These are phyloP conservation scores for Aspergillus indologenus DNA, from an alignment of 495 filamentous ascomycete genomes.

Conservation along the genomic window DNA sequence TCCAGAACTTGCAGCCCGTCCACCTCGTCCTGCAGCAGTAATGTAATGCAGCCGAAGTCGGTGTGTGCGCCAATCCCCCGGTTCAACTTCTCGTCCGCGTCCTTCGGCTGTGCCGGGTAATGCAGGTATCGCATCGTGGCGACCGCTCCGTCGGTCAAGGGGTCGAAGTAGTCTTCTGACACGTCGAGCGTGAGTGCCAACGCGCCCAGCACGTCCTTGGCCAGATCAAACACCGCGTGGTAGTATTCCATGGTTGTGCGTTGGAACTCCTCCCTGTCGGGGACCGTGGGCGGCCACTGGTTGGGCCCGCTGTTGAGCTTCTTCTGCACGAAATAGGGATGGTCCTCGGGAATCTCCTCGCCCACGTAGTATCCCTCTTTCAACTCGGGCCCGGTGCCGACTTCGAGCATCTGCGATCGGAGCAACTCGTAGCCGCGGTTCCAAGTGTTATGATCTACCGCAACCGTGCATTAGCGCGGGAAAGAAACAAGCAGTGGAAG, in stretches of 20 bases:
- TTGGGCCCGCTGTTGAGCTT: constrained; percentile 46
- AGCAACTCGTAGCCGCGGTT: constrained; percentile 52
- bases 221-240: constrained; percentile 31
- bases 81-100: constrained; percentile 33
- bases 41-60: constrained; percentile 44
- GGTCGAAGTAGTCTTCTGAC: constrained; percentile 30
- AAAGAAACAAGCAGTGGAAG: constrained; percentile 7
- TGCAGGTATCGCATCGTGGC: constrained; percentile 43
- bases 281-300: constrained; percentile 45
- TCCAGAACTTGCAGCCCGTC: constrained; percentile 54
- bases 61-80: constrained; percentile 48
- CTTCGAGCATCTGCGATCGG: constrained; percentile 48
- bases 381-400: constrained; percentile 43
- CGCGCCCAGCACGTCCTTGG: constrained; percentile 30
- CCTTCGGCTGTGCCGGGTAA: constrained; percentile 47
- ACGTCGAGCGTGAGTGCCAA: constrained; percentile 35
- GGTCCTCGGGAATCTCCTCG: constrained; percentile 40
- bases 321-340: constrained; percentile 36
- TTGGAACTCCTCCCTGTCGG: constrained; percentile 41
- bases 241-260: constrained; percentile 49
- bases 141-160: constrained; percentile 32
- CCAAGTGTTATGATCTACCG: constrained; percentile 30
- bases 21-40: constrained; percentile 47
- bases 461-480: constrained; percentile 2
- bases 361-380: constrained; percentile 53